Base-by-base conservation (phyloP, 371 early-diverging fungal genomes). In the Rhizopus arrhizus region DNA sequence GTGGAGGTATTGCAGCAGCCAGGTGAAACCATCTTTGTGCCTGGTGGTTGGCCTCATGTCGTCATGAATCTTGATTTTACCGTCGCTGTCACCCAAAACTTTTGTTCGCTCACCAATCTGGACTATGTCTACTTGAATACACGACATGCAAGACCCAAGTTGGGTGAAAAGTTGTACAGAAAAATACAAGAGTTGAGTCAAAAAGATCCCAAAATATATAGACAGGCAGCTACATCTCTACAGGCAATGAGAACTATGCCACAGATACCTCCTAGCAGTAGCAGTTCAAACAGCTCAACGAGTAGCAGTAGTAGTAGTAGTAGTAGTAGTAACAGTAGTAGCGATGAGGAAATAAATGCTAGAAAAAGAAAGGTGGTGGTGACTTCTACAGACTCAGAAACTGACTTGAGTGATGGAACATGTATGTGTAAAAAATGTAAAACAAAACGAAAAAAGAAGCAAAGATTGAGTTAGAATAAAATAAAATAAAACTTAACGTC, bases 31-130 rank as follows among this genome's bases (percentile, higher is more conserved):
- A 89, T 93, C 41, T 93, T 89, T 75, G 92, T 93, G 0, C 94
- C 94, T 22, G 90, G 91, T 35, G 94, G 91, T 0, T 92, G 94
- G 94, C 72, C 81, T 2, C 94, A 92, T 67, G 87, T 91, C 8
- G 94, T 93, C 8, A 88, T 93, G 80, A 93, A 93, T 70, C 67
- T 91, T 28, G 89, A 91, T 66, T 87, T 88, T 59, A 88, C 92
- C 10, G 81, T 89, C 41, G 92, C 91, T 9, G 83, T 91, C 16
- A 93, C 93, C 10, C 93, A 93, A 64, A 91, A 93, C 73, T 91
- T 89, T 61, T 90, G 90, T 58, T 88, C 89, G 0, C 75, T 77
- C 1, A 85, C 89, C 13, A 88, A 87, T 60, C 74, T 89, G n/a
- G 93, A 93, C 56, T 68, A 70, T 22, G 91, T 92, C 2, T 91